Conservation (phyloP, 257 asterid genomes). For the Solanum chmielewskii region DNA sequence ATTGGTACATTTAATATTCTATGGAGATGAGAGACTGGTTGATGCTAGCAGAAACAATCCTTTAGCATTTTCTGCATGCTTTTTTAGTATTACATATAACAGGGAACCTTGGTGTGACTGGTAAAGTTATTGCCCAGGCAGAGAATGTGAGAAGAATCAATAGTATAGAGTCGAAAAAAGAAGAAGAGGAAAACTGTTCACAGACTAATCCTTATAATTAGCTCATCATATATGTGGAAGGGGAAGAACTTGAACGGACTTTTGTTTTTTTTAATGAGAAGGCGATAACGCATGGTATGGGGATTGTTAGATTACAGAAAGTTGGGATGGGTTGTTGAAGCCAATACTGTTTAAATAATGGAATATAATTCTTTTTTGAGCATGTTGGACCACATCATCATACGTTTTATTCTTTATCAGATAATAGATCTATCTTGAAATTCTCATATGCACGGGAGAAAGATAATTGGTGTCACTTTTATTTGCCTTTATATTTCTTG, state of each 20-base stretch:
- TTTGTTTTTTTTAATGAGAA: neutral
- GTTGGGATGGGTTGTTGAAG: neutral
- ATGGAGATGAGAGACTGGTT: neutral
- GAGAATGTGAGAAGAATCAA: neutral
- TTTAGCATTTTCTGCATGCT: neutral
- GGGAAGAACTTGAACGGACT: neutral
- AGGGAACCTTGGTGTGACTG: neutral
- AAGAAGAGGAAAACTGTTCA: neutral
- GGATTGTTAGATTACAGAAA: neutral
- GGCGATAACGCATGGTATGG: neutral
- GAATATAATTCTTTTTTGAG: neutral
- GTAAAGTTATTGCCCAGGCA: neutral
- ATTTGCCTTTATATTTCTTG: too few species aligned
- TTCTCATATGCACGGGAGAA: neutral
- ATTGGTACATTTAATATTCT: neutral
- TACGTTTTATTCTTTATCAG: neutral
- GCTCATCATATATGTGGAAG: neutral
- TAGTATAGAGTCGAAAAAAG: neutral
- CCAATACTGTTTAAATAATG: neutral
- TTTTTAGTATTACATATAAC: neutral
- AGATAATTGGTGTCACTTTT: neutral
- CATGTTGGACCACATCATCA: neutral
- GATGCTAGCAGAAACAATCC: neutral
- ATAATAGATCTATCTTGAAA: neutral
- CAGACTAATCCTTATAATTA: neutral